Evolutionary conservation across 2,329 filamentous ascomycete genomes (phyloP).

Genomic region (Trichoderma koningii): DNA sequence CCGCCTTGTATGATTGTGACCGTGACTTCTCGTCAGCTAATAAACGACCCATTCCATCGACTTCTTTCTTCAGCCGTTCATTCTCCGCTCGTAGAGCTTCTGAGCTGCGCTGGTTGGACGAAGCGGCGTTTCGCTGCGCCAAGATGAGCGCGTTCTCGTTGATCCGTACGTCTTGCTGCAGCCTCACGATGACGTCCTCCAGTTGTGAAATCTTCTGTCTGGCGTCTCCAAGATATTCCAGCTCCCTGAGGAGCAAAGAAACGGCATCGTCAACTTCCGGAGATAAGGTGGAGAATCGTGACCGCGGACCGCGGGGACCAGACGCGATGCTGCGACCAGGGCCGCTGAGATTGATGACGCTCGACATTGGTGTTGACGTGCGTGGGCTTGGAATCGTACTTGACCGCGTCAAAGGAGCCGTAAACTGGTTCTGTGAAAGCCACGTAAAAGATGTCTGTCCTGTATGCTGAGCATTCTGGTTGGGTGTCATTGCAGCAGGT

Average conservation of each 20-base stretch:
- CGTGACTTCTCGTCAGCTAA: constrained; percentile 10
- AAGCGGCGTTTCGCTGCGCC: constrained; percentile 23
- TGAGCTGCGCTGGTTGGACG: constrained; percentile 14
- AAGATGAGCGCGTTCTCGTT: constrained; percentile 24
- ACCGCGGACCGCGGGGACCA: constrained; percentile 10
- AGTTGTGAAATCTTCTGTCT: constrained; percentile 23
- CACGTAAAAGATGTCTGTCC: constrained; percentile 11
- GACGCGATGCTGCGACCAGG: constrained; percentile 2
- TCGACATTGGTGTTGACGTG: constrained; percentile 2
- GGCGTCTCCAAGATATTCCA: constrained; percentile 23
- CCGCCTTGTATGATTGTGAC: constrained; percentile 3
- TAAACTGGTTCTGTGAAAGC: constrained; percentile 20
- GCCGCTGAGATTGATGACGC: not conserved
- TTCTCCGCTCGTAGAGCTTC: constrained; percentile 16
- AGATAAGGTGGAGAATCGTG: constrained; percentile 22
- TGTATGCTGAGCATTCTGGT: not conserved
- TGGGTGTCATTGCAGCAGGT: not conserved
- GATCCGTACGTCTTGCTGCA: constrained; percentile 23
- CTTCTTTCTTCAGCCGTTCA: constrained; percentile 17
- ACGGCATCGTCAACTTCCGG: constrained; percentile 23
- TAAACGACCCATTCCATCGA: not conserved
- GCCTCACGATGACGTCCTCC: constrained; percentile 17
- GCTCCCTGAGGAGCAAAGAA: constrained; percentile 9
- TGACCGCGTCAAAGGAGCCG: constrained; percentile 7
- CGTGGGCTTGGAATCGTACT: constrained; percentile 1